phyloP scores from a whole-genome alignment of 169 alveolate genomes.

The Eimeria nieschulzi region DNA sequence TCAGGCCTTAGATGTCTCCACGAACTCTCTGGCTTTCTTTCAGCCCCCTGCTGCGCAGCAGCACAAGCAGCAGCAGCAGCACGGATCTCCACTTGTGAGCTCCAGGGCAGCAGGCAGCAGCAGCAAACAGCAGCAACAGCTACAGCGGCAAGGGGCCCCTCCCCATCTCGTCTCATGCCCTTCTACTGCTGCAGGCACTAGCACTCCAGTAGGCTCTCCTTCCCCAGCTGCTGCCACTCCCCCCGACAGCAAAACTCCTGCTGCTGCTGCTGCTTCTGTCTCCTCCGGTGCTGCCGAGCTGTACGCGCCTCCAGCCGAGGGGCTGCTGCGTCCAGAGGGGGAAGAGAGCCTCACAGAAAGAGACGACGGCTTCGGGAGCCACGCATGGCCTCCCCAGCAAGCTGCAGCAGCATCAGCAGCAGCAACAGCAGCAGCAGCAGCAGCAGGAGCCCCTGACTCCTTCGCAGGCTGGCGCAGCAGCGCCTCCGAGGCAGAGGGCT shows the following conservation, averaged over 20 bases:
- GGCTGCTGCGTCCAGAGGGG: not conserved
- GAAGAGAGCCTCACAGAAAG: not conserved
- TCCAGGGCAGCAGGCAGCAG: not conserved
- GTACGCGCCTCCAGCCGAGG: not conserved
- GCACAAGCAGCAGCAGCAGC: constrained; percentile 39
- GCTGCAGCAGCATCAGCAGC: not conserved
- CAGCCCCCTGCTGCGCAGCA: not conserved
- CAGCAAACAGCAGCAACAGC: constrained; percentile 23
- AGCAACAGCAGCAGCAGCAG: not conserved
- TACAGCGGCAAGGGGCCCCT: not conserved
- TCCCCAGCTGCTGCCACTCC: no score
- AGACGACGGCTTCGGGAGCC: not conserved
- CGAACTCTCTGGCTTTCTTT: not conserved
- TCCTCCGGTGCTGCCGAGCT: no score
- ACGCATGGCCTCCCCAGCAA: not conserved
- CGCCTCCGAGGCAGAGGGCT: not conserved
- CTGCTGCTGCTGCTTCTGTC: no score
- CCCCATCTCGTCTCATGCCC: not conserved
- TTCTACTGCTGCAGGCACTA: not conserved
- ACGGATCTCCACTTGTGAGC: not conserved
- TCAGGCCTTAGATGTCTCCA: constrained; percentile 7
- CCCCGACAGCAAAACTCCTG: no score
- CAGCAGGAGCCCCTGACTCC: not conserved
- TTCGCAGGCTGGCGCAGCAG: not conserved
- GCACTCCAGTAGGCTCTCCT: no score